These are phyloP conservation scores for Thalassiosira mediterranea DNA, from an alignment of 352 stramenopile genomes.

Conservation along the genomic window DNA sequence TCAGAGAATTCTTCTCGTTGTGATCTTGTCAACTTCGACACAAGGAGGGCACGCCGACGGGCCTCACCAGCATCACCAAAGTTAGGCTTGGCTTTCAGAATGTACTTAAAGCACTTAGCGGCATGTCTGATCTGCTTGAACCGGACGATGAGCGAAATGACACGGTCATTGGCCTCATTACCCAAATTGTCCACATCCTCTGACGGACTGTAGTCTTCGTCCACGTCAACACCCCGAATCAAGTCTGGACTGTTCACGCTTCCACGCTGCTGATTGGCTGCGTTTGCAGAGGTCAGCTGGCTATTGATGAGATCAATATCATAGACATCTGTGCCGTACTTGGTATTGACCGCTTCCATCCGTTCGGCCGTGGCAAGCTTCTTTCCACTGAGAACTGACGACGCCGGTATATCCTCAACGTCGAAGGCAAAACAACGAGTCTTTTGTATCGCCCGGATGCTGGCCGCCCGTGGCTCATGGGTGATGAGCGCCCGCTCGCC, in stretches of 20 bases:
- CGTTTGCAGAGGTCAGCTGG: constrained; percentile 44
- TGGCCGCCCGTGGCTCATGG: constrained; percentile 91
- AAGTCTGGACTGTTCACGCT: constrained; percentile 57
- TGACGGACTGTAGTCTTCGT: constrained; percentile 52
- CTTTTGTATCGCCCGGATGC: constrained; percentile 88
- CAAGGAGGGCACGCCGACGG: constrained; percentile 63
- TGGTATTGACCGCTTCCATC: constrained; percentile 70
- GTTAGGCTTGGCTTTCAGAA: constrained; percentile 65
- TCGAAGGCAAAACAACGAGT: constrained; percentile 75
- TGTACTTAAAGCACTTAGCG: constrained; percentile 80
- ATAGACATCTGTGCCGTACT: constrained; percentile 69
- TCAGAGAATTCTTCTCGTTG: constrained; percentile 78
- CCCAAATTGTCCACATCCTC: constrained; percentile 4
- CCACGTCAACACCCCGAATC: constrained; percentile 59
- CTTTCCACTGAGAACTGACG: constrained; percentile 70
- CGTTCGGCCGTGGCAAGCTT: constrained; percentile 51
- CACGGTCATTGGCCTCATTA: constrained; percentile 41
- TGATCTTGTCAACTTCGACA: constrained; percentile 63
- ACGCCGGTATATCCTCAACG: constrained; percentile 69
- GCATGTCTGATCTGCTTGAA: constrained; percentile 80
- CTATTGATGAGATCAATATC: constrained; percentile 54
- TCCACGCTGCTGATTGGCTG: constrained; percentile 53
- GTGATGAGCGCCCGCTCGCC: constrained; percentile 93
- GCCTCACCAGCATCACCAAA: constrained; percentile 70
- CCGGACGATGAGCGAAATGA: constrained; percentile 70